Conservation (phyloP, 2,329 filamentous ascomycete genomes). For the Annulohypoxylon truncatum region DNA sequence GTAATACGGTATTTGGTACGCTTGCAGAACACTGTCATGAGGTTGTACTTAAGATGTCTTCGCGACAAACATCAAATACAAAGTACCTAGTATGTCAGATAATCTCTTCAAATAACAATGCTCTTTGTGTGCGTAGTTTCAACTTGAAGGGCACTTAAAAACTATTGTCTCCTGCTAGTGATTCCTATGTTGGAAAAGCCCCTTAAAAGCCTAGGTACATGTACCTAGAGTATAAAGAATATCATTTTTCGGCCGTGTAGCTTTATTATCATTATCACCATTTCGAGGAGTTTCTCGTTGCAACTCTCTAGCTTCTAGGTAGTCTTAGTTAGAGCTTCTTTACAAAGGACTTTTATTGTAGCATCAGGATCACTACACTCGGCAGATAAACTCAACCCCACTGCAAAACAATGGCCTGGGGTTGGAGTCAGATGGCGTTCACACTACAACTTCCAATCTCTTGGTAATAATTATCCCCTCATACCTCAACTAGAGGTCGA, state of each 20-base stretch:
- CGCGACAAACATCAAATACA: background rate
- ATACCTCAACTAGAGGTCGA: background rate
- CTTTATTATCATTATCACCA: too few species aligned
- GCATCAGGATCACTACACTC: background rate
- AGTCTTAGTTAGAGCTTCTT: too few species aligned
- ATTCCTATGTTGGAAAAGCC: background rate
- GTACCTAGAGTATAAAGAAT: too few species aligned
- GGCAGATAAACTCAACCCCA: slow-evolving; percentile 6
- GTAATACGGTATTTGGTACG: background rate
- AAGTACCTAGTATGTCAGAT: background rate
- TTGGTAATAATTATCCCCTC: slow-evolving; percentile 26
- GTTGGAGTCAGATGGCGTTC: slow-evolving; percentile 9
- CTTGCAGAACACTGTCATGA: background rate
- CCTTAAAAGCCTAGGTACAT: too few species aligned
- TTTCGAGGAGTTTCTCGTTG: background rate
- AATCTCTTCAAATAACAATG: background rate
- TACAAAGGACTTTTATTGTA: background rate
- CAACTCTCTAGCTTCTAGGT: background rate
- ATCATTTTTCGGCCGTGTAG: too few species aligned
- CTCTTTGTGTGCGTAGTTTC: background rate
- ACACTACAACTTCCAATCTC: slow-evolving; percentile 4
- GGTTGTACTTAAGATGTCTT: too few species aligned
- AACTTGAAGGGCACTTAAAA: background rate
- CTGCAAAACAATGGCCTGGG: slow-evolving; percentile 10
- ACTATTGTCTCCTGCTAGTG: background rate